Evolutionary conservation across 305 asterid species (phyloP), one percentile per base, ranked within the genome.

Genomic region (Fraxinus xanthoxyloides): DNA sequence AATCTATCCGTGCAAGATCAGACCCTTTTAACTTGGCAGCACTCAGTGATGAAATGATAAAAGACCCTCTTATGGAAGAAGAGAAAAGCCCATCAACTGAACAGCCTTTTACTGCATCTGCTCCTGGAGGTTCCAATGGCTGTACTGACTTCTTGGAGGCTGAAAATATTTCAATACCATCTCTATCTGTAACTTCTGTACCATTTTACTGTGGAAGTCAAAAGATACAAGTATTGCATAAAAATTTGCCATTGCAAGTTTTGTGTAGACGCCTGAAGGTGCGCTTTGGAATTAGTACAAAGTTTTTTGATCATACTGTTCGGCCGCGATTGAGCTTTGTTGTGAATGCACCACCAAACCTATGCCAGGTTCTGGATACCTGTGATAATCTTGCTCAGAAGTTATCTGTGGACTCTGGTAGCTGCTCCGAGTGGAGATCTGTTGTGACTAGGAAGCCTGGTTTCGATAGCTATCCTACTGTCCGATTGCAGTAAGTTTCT

Each of bases 371-470:
- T 88, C 86, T 97, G 26, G 98, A 94, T 1, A 77, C 61, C 56
- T 82, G 81, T 86, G 97, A 97, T 85, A 76, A 72, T 65, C 88
- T 84, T 82, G 96, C 95, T 80, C 86, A 83, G 77, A 91, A 87
- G 84, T 85, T 90, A 36, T 92, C 90, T 9, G 65, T 76, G 77
- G 95, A 90, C 76, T 93, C 93, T 51, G 93, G 94, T 82, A 92
- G 95, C 87, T 80, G 63, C 61, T 94, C 99, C 30, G 95, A 91
- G 34, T 95, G 99, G 98, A 88, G 92, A 88, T 91, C 91, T 80
- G 89, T 89, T 61, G 94, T 95, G 12, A 80, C 83, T 69, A 92
- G 97, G 88, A 94, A 91, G 86, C 85, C 85, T 3, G 97, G 97
- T 79, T 94, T 83, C 90, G 83, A 30, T 79, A 90, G 91, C 87